These are phyloP conservation scores for Dentipellis fragilis DNA, from an alignment of 768 basidiomycete genomes.

Conservation along the genomic window DNA sequence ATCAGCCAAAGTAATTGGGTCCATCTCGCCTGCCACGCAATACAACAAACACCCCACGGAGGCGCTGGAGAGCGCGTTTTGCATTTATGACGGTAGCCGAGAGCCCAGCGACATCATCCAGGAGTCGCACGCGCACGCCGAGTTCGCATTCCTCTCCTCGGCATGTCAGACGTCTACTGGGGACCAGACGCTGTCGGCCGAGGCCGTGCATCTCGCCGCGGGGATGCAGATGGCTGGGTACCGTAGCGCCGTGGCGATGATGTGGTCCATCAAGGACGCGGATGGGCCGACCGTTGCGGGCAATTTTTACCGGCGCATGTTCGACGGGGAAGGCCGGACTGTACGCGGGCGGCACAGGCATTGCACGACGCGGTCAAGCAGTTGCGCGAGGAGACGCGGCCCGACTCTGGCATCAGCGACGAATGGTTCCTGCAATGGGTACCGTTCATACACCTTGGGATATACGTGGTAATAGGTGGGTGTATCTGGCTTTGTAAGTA, in stretches of 20 bases:
- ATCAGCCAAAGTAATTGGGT: not conserved
- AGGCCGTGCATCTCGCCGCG: constrained; percentile 10
- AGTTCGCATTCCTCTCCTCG: not conserved
- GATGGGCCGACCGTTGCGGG: constrained; percentile 3
- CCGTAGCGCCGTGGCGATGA: constrained; percentile 5
- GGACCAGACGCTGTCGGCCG: constrained; percentile 1
- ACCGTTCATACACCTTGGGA: not conserved
- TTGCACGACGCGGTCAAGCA: not conserved
- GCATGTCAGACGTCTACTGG: not conserved
- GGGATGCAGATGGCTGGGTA: constrained; percentile 12
- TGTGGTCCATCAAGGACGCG: constrained; percentile 9
- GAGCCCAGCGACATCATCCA: not conserved
- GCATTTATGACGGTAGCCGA: not conserved
- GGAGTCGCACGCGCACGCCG: not conserved
- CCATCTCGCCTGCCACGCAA: not conserved
- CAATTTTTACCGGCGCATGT: constrained; percentile 2
- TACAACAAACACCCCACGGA: not conserved
- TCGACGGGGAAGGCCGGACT: not conserved
- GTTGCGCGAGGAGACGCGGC: not conserved
- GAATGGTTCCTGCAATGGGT: not conserved
- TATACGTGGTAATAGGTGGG: not conserved
- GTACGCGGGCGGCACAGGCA: not conserved
- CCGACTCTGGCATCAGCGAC: not conserved
- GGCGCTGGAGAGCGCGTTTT: not conserved
- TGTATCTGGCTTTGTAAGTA: no score